Conservation (phyloP, 164 flowering plant genomes). For the Brasenia schreberi region DNA sequence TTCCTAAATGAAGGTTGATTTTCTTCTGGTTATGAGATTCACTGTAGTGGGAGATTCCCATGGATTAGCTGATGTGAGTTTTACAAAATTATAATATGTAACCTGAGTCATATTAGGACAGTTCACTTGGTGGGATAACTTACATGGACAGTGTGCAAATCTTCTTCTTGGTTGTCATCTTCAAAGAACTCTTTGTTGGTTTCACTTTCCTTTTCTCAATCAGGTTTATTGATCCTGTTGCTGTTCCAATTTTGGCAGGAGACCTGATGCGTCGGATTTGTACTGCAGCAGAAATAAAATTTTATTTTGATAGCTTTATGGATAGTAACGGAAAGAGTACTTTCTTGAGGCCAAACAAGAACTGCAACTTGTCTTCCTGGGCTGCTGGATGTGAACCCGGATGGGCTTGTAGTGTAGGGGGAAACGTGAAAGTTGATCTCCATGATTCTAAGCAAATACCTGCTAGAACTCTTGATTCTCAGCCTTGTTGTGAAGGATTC, state of each 20-base stretch:
- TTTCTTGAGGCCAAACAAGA: conserved; percentile 61
- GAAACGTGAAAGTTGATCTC: conserved; percentile 32
- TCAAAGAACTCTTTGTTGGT: background rate
- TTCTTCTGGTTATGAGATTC: too few species aligned
- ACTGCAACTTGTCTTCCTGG: conserved; percentile 78
- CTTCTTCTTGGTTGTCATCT: background rate
- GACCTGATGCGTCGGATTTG: conserved; percentile 54
- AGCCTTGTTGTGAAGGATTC: conserved; percentile 85
- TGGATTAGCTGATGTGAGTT: too few species aligned
- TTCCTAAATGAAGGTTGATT: too few species aligned
- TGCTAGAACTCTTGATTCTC: conserved; percentile 35
- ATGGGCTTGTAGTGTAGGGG: conserved; percentile 66
- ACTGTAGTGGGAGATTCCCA: too few species aligned
- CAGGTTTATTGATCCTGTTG: conserved; percentile 3
- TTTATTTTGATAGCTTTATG: conserved; percentile 41
- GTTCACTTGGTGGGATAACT: too few species aligned
- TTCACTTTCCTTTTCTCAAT: conserved; percentile 1
- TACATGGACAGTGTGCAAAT: too few species aligned
- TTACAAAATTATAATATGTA: too few species aligned
- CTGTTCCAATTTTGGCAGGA: conserved; percentile 19
- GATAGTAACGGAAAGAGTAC: conserved; percentile 21
- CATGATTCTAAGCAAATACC: conserved; percentile 39
- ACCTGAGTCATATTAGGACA: too few species aligned
- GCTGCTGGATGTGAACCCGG: conserved; percentile 94
- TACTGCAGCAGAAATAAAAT: conserved; percentile 77